Evolutionary conservation across 768 basidiomycete species (phyloP).

Genomic region (Pleurotus platypus): DNA sequence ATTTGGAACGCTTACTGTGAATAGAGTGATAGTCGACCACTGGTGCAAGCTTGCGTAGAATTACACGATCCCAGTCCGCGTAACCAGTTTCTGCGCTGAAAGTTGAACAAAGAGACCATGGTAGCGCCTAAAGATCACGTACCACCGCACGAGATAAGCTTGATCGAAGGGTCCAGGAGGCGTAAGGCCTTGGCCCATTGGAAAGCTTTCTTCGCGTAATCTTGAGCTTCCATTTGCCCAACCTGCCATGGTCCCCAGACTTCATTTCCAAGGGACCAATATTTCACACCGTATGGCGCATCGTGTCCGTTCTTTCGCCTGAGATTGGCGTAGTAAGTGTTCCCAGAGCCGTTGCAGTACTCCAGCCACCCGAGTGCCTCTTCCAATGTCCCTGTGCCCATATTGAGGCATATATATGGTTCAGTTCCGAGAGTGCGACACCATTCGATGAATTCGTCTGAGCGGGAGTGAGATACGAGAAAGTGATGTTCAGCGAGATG

Average conservation of each 20-base stretch:
- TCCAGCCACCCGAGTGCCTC: slow-evolving; percentile 61
- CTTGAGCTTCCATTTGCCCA: slow-evolving; percentile 50
- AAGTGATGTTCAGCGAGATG: slow-evolving; percentile 1
- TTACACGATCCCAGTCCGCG: slow-evolving; percentile 40
- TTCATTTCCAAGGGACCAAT: slow-evolving; percentile 34
- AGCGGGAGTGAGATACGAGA: background rate
- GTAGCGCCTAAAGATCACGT: slow-evolving; percentile 17
- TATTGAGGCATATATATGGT: slow-evolving; percentile 59
- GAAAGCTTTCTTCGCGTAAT: slow-evolving; percentile 52
- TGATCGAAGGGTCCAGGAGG: slow-evolving; percentile 52
- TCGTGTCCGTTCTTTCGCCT: slow-evolving; percentile 54
- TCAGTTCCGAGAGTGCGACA: slow-evolving; percentile 47
- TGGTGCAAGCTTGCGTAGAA: slow-evolving; percentile 35
- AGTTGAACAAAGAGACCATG: slow-evolving; percentile 12
- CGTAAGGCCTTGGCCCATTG: slow-evolving; percentile 62
- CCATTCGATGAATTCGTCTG: slow-evolving; percentile 53
- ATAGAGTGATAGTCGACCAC: slow-evolving; percentile 49
- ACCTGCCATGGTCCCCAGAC: slow-evolving; percentile 58
- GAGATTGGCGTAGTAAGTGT: slow-evolving; percentile 52
- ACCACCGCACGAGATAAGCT: slow-evolving; percentile 54
- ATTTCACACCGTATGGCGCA: slow-evolving; percentile 50
- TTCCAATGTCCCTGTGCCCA: slow-evolving; percentile 61
- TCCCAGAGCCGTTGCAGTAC: slow-evolving; percentile 51
- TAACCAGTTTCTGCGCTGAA: slow-evolving; percentile 31
- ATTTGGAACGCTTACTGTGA: slow-evolving; percentile 24